Base-by-base conservation (phyloP, 2,329 filamentous ascomycete genomes). In the Exutisphaerella laricina region DNA sequence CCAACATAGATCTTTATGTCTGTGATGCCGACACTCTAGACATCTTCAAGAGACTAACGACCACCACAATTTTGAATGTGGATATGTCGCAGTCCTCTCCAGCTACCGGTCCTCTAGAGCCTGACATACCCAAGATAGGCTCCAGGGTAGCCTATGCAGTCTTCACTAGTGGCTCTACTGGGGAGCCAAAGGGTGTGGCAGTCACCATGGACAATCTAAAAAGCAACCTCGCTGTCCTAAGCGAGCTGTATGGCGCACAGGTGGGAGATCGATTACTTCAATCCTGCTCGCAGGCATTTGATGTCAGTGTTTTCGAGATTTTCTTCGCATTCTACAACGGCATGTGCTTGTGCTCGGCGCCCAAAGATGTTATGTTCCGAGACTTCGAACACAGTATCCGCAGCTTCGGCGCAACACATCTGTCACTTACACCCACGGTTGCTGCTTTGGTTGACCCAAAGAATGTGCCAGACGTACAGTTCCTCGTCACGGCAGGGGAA, bases 301-400 rank as follows among this genome's bases (percentile, higher is more conserved):
- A 94, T 58, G 75, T 94, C 2, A 94, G 87, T 0, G 84, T 94
- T 0, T 94, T 94, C 59, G 88, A 94, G 57, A 89, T 94, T 10
- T 90, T 94, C 61, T 94, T 87, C 55, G 72, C 87, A 0, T 94
- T 88, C 84, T 76, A 77, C 34, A 73, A 74, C 23, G 87, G 87
- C 3, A 86, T 90, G 70, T 84, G 82, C 47, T 70, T 95, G 9
- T 94, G 85, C 58, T 78, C 84, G 2, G 83, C 80, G 0, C 76
- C 72, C 0, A 88, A 89, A 53, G 84, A 92, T 54, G 74, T 78
- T 1, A 66, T 94, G 0, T 87, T 90, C 55, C 72, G 72, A 28
- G 80, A 94, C 54, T 68, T 94, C 6, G 85, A 88, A 60, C 62
- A 67, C 14, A 71, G 79, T 0, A 85, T 94, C 42, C 72, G 79